Evolutionary conservation across 2,329 filamentous ascomycete species (phyloP), one percentile per base, ranked within the genome.

Genomic region (Fusarium chlamydosporum): DNA sequence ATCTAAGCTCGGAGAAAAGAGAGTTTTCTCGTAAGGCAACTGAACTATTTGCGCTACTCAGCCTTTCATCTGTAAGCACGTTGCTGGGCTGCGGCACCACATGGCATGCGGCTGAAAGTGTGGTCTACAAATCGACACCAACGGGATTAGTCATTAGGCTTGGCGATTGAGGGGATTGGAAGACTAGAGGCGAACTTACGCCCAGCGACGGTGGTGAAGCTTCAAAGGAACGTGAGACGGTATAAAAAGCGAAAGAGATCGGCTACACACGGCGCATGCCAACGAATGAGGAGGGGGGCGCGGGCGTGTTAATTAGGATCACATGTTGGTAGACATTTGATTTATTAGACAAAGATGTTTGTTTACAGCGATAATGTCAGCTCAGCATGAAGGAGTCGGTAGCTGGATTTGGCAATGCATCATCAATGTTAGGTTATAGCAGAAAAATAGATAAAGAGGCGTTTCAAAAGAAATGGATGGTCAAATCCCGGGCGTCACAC

Each of bases 1-100:
- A 82, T 93, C 73, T 93, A 84, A 41, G 38, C 37, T 45, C 20
- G 48, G 50, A 48, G 43, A 27, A 47, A 51, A 53, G 54, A 67
- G 59, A 34, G 52, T 12, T 67, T 58, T 40, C 29, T 18, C 37
- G 31, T 6, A 69, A 68, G 53, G 65, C 68, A 59, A 57, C 61
- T 43, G 37, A 45, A 59, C 38, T 38, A 61, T 45, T 52, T 38
- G 26, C 57, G 54, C 53, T 69, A 70, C 57, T 33, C 41, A 40
- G 43, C 34, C 43, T 47, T 45, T 52, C 43, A 33, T 26, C 40
- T 62, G 47, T 53, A 35, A 54, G 57, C 61, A 69, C 57, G 53
- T 67, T 67, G 54, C 50, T 40, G 38, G 33, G 27, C 51, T 58
- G 40, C 51, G 53, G 54, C 40, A 70, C 46, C 54, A 65, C 67